Conservation (phyloP, 2,329 filamentous ascomycete species). For the Sphaerostilbella broomeana region DNA sequence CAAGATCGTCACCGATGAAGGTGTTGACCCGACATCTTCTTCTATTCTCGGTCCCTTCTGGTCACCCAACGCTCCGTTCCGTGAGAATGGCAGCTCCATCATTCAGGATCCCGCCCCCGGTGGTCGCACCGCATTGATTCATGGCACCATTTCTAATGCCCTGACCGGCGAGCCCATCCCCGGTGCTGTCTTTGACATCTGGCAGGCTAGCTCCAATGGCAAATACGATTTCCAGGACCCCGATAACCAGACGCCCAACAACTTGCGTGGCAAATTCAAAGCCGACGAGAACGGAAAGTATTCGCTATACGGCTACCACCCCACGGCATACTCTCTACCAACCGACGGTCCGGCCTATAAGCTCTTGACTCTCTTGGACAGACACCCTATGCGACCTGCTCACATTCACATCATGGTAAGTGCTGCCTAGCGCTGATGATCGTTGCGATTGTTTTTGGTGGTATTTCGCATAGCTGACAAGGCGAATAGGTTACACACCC, state of each 20-base stretch:
- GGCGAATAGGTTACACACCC: conserved; percentile 41
- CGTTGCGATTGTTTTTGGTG: no score
- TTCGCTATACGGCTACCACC: conserved; percentile 68
- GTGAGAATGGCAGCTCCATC: conserved; percentile 58
- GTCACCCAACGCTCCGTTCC: conserved; percentile 68
- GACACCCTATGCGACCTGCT: conserved; percentile 43
- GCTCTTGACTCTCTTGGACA: conserved; percentile 40
- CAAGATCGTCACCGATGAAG: conserved; percentile 55
- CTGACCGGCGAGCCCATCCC: conserved; percentile 60
- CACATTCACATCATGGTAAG: conserved; percentile 46
- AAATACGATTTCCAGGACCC: conserved; percentile 73
- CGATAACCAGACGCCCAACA: conserved; percentile 63
- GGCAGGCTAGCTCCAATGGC: conserved; percentile 70
- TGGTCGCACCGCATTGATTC: conserved; percentile 59
- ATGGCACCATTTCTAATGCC: conserved; percentile 60
- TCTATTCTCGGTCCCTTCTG: conserved; percentile 74
- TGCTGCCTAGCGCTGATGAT: no score
- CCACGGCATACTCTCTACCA: conserved; percentile 65
- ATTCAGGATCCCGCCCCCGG: conserved; percentile 55
- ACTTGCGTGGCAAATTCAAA: conserved; percentile 69
- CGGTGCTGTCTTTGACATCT: conserved; percentile 67
- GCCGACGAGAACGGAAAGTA: conserved; percentile 64
- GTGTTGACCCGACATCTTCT: conserved; percentile 61
- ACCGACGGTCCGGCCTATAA: conserved; percentile 48
- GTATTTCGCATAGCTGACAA: not conserved